Conservation (phyloP, 2,329 filamentous ascomycete genomes). For the Phialophora tarda region DNA sequence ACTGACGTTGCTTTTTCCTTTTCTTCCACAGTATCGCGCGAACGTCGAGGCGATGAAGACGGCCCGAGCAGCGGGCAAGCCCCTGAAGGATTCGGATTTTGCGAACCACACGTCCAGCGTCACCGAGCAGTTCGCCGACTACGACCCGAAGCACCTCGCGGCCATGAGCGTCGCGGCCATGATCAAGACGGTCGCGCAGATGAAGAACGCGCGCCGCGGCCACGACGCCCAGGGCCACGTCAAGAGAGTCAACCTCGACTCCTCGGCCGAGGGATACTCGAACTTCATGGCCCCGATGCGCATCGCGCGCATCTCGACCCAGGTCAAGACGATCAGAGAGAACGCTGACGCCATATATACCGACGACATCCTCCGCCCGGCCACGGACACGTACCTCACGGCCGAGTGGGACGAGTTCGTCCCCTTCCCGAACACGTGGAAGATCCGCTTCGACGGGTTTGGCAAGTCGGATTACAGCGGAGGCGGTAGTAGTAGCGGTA, state of each 20-base stretch:
- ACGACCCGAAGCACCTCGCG: not conserved
- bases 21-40: not conserved
- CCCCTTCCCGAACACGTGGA: constrained; percentile 7
- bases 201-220: constrained; percentile 3
- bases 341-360: not conserved
- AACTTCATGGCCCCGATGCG: constrained; percentile 11
- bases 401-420: constrained; percentile 8
- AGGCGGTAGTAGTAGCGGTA: not conserved
- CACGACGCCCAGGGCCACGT: constrained; percentile 1
- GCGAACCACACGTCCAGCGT: not conserved
- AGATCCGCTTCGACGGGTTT: constrained; percentile 1
- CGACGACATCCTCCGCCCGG: not conserved
- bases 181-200: constrained; percentile 3
- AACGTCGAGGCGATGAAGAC: not conserved
- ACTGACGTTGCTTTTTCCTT: not conserved
- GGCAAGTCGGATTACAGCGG: not conserved
- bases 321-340: not conserved
- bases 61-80: not conserved
- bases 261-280: not conserved
- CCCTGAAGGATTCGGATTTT: not conserved
- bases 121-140: constrained; percentile 6
- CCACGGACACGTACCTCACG: constrained; percentile 7
- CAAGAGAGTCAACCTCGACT: constrained; percentile 5
- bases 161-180: not conserved
- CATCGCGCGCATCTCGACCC: not conserved